Evolutionary conservation across 2,329 filamentous ascomycete species (phyloP), one percentile per base, ranked within the genome.

Genomic region (Talaromyces sp.): DNA sequence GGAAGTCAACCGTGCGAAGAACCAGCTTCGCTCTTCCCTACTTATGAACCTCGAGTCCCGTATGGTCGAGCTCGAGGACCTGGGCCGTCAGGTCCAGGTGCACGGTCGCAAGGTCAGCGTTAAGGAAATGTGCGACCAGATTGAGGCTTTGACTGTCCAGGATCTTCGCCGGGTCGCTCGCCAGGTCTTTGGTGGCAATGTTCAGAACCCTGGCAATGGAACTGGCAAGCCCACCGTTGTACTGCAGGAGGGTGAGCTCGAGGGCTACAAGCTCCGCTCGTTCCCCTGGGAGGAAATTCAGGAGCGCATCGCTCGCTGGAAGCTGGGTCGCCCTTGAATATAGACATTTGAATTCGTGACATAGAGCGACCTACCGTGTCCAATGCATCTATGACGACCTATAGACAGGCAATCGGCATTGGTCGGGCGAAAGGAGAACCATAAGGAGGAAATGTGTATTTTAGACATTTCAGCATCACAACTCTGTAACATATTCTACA

Each of bases 31-130:
- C 37, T 92, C 87, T 13, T 89, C 86, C 52, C 80, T 99, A 36
- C 82, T 99, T 45, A 99, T 99, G 94, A 99, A 99, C 75, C 84
- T 99, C 24, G 94, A 99, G 77, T 91, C 86, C 63, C 84, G 94
- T 55, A 97, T 99, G 91, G 91, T 99, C 9, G 94, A 97, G 77
- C 83, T 99, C 6, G 94, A 99, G 75, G 94, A 99, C 70, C 82
- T 99, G 0, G 94, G 94, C 19, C 80, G 94, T 57, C 93, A 97
- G 72, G 91, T 99, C 10, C 94, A 97, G 78, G 90, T 97, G n/a
- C 92, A 97, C 70, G 94, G 93, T 19, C 84, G 86, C 61, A 96
- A 97, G 77, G 85, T 97, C 6, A 89, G 93, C 1, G 92, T 97
- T 7, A 85, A 85, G 61, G 92, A 97, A 70, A 97, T 99, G 93